These are phyloP conservation scores for Alternaria gaisen DNA, from an alignment of 2,329 filamentous ascomycete genomes.

Conservation along the genomic window DNA sequence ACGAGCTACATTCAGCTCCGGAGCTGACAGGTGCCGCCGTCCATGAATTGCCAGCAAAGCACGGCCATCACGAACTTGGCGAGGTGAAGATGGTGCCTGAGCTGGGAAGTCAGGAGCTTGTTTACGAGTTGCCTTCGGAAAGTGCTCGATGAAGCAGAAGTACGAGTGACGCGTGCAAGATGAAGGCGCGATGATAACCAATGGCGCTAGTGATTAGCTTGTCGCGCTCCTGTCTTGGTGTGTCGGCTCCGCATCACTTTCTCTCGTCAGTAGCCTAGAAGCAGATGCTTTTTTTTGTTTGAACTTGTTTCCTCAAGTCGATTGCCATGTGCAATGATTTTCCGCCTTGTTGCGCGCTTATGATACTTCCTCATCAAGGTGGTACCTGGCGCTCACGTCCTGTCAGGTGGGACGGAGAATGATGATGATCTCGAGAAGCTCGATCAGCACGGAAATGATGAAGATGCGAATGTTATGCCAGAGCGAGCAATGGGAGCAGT, in stretches of 20 bases:
- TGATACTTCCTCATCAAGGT: too few species aligned
- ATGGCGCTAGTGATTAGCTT: neutral
- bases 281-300: neutral
- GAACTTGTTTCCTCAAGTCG: too few species aligned
- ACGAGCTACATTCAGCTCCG: neutral
- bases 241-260: neutral
- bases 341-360: too few species aligned
- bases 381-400: too few species aligned
- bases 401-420: too few species aligned
- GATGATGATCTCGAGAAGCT: too few species aligned
- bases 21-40: neutral
- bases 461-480: too few species aligned
- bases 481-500: accelerated
- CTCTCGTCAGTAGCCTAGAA: neutral
- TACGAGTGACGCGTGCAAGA: neutral
- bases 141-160: neutral
- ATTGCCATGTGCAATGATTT: accelerated
- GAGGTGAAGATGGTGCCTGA: neutral
- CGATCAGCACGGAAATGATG: too few species aligned
- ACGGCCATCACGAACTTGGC: neutral
- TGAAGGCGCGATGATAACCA: neutral
- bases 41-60: neutral
- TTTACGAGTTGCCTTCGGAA: neutral
- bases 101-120: neutral
- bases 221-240: neutral